phyloP scores from a whole-genome alignment of 2,329 filamentous ascomycete genomes.

The Aciculosporium take region DNA sequence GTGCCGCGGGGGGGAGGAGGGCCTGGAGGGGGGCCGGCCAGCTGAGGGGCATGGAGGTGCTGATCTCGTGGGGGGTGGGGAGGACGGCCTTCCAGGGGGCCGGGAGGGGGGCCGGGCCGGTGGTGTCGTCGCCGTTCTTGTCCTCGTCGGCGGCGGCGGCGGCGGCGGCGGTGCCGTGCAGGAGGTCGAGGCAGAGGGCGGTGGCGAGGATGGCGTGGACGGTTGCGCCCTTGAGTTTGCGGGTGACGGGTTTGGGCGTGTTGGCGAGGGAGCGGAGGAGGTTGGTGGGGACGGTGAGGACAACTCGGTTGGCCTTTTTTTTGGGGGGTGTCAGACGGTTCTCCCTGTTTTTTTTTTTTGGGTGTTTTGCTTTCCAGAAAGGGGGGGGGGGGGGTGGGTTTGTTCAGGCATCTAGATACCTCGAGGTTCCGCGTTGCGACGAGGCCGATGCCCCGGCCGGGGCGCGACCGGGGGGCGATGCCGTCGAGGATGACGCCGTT shows the following conservation, averaged over 20 bases:
- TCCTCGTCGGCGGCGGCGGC: constrained; percentile 47
- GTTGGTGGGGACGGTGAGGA: constrained; percentile 51
- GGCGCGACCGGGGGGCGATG: constrained; percentile 51
- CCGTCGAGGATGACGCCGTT: constrained; percentile 54
- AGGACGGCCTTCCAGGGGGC: constrained; percentile 51
- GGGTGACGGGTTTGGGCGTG: constrained; percentile 38
- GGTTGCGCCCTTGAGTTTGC: constrained; percentile 36
- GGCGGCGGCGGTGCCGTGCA: constrained; percentile 62
- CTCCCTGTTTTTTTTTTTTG: neutral
- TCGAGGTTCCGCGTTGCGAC: constrained; percentile 53
- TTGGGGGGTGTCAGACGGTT: constrained; percentile 1
- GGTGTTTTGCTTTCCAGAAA: neutral
- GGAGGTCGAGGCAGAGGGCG: constrained; percentile 46
- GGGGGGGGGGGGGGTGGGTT: neutral
- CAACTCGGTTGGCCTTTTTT: constrained; percentile 29
- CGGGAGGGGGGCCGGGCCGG: no score
- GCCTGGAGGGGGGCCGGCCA: constrained; percentile 30
- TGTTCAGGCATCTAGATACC: no score
- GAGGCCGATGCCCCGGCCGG: constrained; percentile 64
- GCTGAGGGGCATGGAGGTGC: constrained; percentile 27
- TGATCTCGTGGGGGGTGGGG: constrained; percentile 47
- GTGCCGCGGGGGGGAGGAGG: constrained; percentile 29
- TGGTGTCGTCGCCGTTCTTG: no score
- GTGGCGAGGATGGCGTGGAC: constrained; percentile 63
- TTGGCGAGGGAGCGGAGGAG: constrained; percentile 51